Percentiles rank a stretch among this genome's conserved stretches.
Evolutionary conservation across 768 basidiomycete genomes (phyloP).

Genomic region (Kwoniella pini): DNA sequence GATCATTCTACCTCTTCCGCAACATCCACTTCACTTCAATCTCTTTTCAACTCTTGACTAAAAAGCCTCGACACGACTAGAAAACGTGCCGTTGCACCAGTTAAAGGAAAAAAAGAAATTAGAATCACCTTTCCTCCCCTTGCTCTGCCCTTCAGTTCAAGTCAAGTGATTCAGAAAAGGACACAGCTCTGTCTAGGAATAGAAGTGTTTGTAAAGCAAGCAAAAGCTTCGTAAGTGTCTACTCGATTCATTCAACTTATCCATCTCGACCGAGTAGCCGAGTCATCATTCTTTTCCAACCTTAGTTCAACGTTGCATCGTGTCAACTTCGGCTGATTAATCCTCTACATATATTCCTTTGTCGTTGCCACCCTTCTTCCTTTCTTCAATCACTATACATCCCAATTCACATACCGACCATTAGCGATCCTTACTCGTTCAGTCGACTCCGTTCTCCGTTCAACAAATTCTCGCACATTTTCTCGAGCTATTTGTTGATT

Average conservation of each 20-base stretch:
- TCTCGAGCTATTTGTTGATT: too few relatives aligned
- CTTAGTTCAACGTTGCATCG: not conserved
- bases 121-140: not conserved
- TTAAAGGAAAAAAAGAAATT: conserved; percentile 2
- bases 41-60: not conserved
- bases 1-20: conserved; percentile 12
- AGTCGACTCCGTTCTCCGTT: not conserved
- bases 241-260: too few relatives aligned
- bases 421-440: not conserved
- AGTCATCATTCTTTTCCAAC: not conserved
- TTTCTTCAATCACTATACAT: conserved; percentile 4
- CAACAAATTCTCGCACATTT: too few relatives aligned
- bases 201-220: not conserved
- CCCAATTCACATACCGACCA: not conserved
- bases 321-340: not conserved
- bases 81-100: conserved; percentile 1
- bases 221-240: not conserved
- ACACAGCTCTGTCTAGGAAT: not conserved
- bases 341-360: conserved; percentile 2
- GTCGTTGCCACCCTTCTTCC: not conserved
- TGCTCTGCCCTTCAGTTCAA: too few relatives aligned
- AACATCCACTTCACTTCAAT: not conserved
- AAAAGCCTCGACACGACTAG: not conserved
- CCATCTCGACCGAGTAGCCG: not conserved
- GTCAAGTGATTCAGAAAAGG: too few relatives aligned